Percentiles rank a stretch among this genome's conserved stretches.
phyloP scores from a whole-genome alignment of 2,329 filamentous ascomycete species.

The Epichloe elymi region DNA sequence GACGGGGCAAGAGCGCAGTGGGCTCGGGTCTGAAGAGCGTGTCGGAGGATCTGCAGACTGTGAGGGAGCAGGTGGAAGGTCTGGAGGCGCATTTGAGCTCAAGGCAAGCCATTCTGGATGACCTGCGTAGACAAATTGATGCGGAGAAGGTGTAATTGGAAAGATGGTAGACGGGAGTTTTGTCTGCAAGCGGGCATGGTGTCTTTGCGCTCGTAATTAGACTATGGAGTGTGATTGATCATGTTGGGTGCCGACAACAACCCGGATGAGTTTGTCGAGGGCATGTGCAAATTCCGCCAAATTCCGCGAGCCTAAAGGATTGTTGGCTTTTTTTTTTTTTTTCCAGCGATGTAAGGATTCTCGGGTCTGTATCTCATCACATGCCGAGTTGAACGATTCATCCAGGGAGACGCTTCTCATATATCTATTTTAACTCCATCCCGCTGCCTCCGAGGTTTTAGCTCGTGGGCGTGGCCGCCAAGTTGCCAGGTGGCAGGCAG shows the following conservation, averaged over 20 bases:
- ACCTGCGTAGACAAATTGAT: conserved; percentile 72
- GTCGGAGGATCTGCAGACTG: conserved; percentile 72
- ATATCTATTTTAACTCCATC: no score
- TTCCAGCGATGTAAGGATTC: no score
- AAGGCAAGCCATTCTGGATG: conserved; percentile 61
- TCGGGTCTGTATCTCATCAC: no score
- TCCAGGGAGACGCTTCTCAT: no score
- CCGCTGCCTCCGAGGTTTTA: no score
- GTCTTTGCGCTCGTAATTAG: background rate
- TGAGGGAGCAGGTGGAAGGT: conserved; percentile 90
- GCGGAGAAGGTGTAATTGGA: conserved; percentile 49
- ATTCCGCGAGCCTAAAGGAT: no score
- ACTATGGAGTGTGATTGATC: background rate
- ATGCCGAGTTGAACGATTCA: no score
- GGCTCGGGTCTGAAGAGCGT: conserved; percentile 66
- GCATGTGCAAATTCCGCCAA: no score
- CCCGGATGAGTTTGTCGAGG: background rate
- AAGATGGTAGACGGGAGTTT: background rate
- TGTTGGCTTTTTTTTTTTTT: no score
- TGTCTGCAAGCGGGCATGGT: background rate
- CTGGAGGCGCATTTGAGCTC: conserved; percentile 70
- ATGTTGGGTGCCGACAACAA: background rate
- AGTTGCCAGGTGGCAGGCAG: no score
- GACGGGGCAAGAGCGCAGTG: conserved; percentile 51
- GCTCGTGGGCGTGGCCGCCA: no score